Base-by-base conservation (phyloP, 2,329 filamentous ascomycete genomes). In the Penicillium sp. region DNA sequence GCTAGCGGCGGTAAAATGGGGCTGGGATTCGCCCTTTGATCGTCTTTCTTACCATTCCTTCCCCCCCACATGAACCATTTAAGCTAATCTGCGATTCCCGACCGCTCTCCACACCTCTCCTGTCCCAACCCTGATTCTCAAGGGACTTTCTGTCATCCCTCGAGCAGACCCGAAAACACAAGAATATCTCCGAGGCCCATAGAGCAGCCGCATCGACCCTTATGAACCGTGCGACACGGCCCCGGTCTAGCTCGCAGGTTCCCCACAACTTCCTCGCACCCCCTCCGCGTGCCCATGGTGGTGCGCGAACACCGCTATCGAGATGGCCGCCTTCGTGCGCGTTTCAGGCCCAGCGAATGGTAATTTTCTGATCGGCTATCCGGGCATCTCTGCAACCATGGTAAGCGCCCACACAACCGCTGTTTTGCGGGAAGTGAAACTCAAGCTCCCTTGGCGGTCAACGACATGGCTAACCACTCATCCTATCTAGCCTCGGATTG, bases 281-380 rank as follows among this genome's bases (percentile, higher is more conserved):
- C 62, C 62, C 63, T 59, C 65, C 65, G 65, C 69, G 64, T 64
- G 70, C 66, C 67, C 67, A 75, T 75, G 73, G 73, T 76, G 73
- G 72, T 71, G 72, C 64, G 68, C 77, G 63, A 63, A 63, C 63
- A 59, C 64, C 64, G 61, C 60, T 66, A 56, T 72, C 68, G 82
- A 76, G 68, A 87, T 87, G 81, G 84, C 88, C 77, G 90, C 90
- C 74, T 90, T 90, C 77, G 95, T 99, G 80, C 90, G 95, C 84
- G 92, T 99, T 79, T 96, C 92, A 66, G 95, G 95, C 73, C 93
- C 93, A 73, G 93, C 95, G 68, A 99, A 99, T 79, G 95, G 91
- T 79, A 95, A 90, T 79, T 97, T 96, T 74, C 84, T 98, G 63
- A 91, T 98, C 67, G 95, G 95, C 68, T 99, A 98, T 77, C 95